phyloP scores from a whole-genome alignment of 257 asterid species.

The Solanum appendiculatum region DNA sequence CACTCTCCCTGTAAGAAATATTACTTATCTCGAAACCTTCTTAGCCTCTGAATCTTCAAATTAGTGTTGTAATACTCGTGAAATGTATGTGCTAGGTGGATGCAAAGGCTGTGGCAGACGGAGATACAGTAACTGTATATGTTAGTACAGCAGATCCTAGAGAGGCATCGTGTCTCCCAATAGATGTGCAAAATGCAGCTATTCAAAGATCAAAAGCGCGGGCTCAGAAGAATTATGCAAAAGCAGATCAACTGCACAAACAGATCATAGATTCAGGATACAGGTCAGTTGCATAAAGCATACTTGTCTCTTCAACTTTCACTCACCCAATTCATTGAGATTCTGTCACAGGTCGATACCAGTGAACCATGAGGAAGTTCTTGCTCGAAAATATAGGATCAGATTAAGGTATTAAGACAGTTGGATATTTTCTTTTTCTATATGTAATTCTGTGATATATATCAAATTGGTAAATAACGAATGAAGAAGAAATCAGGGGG shows the following conservation, averaged over 20 bases:
- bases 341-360: constrained; percentile 42
- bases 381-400: constrained; percentile 79
- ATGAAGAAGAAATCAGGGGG: constrained; percentile 43
- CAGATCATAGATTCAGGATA: constrained; percentile 72
- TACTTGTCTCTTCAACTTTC: background rate
- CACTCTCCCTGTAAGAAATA: constrained; percentile 69
- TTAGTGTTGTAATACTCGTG: background rate
- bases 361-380: constrained; percentile 56
- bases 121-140: constrained; percentile 82
- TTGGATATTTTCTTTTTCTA: background rate
- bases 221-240: constrained; percentile 40
- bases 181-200: constrained; percentile 51
- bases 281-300: constrained; percentile 22
- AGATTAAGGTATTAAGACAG: constrained; percentile 54
- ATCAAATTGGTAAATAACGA: background rate
- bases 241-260: constrained; percentile 66
- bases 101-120: constrained; percentile 90
- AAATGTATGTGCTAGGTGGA: constrained; percentile 38
- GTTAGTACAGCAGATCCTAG: constrained; percentile 47
- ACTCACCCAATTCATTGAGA: background rate
- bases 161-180: constrained; percentile 64
- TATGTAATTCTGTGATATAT: background rate
- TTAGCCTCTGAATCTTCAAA: background rate
- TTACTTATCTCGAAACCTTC: background rate
- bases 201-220: constrained; percentile 61